These are phyloP conservation scores for Collybia nuda DNA, from an alignment of 768 basidiomycete genomes.

Conservation along the genomic window DNA sequence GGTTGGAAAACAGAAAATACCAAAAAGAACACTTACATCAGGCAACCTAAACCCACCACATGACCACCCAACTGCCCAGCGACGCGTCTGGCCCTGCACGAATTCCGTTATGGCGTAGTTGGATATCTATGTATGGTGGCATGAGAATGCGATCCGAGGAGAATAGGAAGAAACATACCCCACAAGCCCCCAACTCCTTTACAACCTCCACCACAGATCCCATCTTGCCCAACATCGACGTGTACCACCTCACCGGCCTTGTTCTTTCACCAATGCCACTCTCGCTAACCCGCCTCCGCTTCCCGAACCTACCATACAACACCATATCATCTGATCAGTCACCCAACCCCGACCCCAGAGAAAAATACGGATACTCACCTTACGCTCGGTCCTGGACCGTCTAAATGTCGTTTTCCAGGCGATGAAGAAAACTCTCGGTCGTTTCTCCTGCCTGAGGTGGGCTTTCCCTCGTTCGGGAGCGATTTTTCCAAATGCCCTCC, in stretches of 20 bases:
- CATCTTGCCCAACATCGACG: slow-evolving; percentile 89
- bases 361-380: no score
- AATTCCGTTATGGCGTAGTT: slow-evolving; percentile 89
- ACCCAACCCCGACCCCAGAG: no score
- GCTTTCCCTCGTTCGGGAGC: no score
- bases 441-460: no score
- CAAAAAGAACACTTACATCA: slow-evolving; percentile 54
- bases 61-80: slow-evolving; percentile 96
- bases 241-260: slow-evolving; percentile 70
- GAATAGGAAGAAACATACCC: slow-evolving; percentile 18
- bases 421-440: no score
- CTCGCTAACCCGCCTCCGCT: no score
- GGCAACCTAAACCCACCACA: slow-evolving; percentile 62
- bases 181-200: slow-evolving; percentile 38
- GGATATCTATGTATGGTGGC: slow-evolving; percentile 50
- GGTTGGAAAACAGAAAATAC: not conserved
- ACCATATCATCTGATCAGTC: no score
- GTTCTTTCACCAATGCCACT: not conserved
- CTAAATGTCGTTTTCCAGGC: no score
- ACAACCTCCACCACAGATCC: slow-evolving; percentile 70
- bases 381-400: no score
- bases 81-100: slow-evolving; percentile 80
- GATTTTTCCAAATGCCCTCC: no score
- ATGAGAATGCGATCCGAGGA: not conserved
- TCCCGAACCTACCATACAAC: no score